Evolutionary conservation across 2,329 filamentous ascomycete species (phyloP), one percentile per base, ranked within the genome.

Genomic region (Colletotrichum musae): DNA sequence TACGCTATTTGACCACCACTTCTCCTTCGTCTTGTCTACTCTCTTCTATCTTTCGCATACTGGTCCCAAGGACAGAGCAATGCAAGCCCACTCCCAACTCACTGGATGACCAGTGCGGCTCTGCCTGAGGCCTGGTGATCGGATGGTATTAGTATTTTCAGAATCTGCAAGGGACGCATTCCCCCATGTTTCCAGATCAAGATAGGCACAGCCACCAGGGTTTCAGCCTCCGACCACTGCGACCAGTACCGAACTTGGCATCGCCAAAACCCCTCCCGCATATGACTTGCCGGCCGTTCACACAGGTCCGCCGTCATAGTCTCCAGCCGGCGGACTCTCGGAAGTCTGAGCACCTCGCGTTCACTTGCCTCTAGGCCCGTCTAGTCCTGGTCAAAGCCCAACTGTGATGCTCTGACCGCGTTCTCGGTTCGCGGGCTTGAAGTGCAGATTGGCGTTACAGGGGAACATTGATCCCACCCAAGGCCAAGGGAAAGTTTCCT

Each of bases 291-390:
- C 50, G 43, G 26, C 15, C 24, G 26, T 32, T 48, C 28, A 43
- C 48, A 39, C 48, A 41, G 10, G 45, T 39, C 53, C 41, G 57
- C 58, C 58, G 57, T 63, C 52, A 50, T 68, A 18, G 13, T 60
- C 36, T 56, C 39, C 28, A 47, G 21, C 63, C 28, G 39, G 32
- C 43, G 68, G 58, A 26, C 47, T 18, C 52, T 54, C 63, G 53
- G 52, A 56, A 50, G 64, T 70, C 68, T 64, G 52, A 68, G 62
- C 54, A 56, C 58, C 58, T 70, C 68, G 68, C 64, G 52, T 70
- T 64, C 9, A 70, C 68, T 45, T 68, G 64, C 68, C 64, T 36
- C 45, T 59, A n/a, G 18, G 51, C 57, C 57, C 57, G 45, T 47
- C 21, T 60, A 36, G 61, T 67, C 24, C 24, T 60, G 50, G 36